Base-by-base conservation (phyloP, 768 basidiomycete species). In the Coprinopsis sp. region DNA sequence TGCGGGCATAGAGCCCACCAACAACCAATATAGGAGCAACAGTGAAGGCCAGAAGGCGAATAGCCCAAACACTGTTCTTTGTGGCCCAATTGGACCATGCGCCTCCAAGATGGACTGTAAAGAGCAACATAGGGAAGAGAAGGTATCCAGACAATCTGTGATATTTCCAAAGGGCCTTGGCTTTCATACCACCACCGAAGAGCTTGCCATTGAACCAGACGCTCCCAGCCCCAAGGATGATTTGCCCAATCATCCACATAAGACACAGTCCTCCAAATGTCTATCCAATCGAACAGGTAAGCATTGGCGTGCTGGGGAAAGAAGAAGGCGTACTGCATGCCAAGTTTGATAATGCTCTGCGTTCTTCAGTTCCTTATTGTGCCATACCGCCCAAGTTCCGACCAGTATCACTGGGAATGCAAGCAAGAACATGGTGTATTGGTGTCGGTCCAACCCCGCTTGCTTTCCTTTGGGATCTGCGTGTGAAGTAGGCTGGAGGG, bases 101-200 rank as follows among this genome's bases (percentile, higher is more conserved):
- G 1, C 90, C 90, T 10, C 82, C 89, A 1, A 92, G 70, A 55
- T 87, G 66, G 2, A 77, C 73, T 0, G 86, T 86, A 31, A 78
- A 60, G 28, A 91, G 56, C 27, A 87, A 60, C 4, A 78, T 51
- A 0, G 79, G 72, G 44, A 87, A 78, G 10, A 91, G 61, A 14
- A 82, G 37, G 54, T 92, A 92, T 7, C 91, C 91, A 0, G 85
- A 88, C 14, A 84, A 81, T 84, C 90, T 69, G 57, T 93, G 90
- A 53, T 88, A 91, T 60, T 91, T 92, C 84, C 89, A 92, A 16
- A 91, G 49, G 1, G 67, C 60, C 61, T 87, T 91, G 12, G 88
- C 87, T 59, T 77, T 82, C 34, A 69, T 62, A 12, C 77, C 81
- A 1, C 88, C 87, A 4, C 89, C 87, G 57, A 91, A 86, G 0